phyloP scores from a whole-genome alignment of 257 asterid genomes.

The Capsicum baccatum region DNA sequence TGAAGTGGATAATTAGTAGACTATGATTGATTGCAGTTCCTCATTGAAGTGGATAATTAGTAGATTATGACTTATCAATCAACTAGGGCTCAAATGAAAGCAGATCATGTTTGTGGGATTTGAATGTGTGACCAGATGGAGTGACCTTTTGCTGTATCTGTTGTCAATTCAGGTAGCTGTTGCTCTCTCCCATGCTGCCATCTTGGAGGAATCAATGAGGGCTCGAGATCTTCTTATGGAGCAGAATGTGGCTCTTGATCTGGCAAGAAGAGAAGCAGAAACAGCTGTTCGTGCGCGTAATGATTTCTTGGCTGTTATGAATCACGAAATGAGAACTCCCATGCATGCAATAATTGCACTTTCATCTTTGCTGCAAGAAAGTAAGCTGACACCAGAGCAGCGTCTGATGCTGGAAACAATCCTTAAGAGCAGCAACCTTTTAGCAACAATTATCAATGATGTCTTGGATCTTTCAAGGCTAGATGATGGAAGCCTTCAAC shows the following conservation, averaged over 20 bases:
- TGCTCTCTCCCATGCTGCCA: conserved; percentile 99
- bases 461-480: conserved; percentile 98
- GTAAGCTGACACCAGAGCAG: conserved; percentile 89
- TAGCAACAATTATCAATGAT: conserved; percentile 94
- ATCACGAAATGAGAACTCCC: conserved; percentile 99
- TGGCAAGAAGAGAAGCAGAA: conserved; percentile 97
- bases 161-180: conserved; percentile 80
- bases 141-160: conserved; percentile 25
- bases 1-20: background rate
- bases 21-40: background rate
- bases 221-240: conserved; percentile 94
- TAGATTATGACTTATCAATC: background rate
- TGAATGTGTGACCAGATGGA: conserved; percentile 2
- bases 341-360: conserved; percentile 97
- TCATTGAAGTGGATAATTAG: background rate
- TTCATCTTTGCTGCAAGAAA: conserved; percentile 87
- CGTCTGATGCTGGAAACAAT: conserved; percentile 97
- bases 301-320: conserved; percentile 97
- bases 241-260: conserved; percentile 90
- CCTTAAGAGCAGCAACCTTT: conserved; percentile 92
- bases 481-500: conserved; percentile 96
- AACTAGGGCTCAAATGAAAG: conserved; percentile 5
- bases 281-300: conserved; percentile 94
- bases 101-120: conserved; percentile 6
- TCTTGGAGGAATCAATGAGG: conserved; percentile 96